Percentiles rank a stretch among this genome's conserved stretches.
phyloP scores from a whole-genome alignment of 331 rosid species.

The Cydonia oblonga region DNA sequence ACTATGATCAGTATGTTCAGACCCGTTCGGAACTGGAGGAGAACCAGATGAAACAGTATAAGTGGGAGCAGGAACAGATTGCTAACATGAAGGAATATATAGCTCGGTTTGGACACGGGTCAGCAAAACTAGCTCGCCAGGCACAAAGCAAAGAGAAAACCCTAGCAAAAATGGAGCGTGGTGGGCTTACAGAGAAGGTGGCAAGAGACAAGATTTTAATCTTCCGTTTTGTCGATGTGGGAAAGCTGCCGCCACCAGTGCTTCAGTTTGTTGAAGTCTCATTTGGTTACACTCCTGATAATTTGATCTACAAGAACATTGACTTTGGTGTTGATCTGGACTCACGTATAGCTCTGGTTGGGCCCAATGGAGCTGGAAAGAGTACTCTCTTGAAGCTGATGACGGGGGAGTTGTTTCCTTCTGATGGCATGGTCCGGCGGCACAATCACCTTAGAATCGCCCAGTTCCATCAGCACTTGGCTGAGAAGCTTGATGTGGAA shows the following conservation, averaged over 20 bases:
- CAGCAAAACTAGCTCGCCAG: constrained; percentile 96
- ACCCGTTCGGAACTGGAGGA: constrained; percentile 91
- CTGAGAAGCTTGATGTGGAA: constrained; percentile 89
- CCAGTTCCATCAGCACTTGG: constrained; percentile 88
- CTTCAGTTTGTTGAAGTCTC: constrained; percentile 92
- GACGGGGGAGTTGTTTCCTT: constrained; percentile 82
- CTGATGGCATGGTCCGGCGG: constrained; percentile 94
- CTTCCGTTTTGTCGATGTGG: constrained; percentile 91
- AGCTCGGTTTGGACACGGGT: constrained; percentile 99
- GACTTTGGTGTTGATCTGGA: constrained; percentile 96
- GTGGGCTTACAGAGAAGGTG: constrained; percentile 94
- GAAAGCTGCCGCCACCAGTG: constrained; percentile 98
- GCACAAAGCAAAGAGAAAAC: constrained; percentile 99
- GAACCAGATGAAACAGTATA: constrained; percentile 97
- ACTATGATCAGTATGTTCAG: constrained; percentile 93
- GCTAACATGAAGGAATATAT: constrained; percentile 88
- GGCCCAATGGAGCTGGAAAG: constrained; percentile 99
- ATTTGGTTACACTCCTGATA: constrained; percentile 90
- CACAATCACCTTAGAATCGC: constrained; percentile 97
- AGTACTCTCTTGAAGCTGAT: constrained; percentile 93
- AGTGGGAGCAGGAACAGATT: constrained; percentile 98
- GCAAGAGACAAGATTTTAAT: constrained; percentile 63
- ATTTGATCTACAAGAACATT: constrained; percentile 70
- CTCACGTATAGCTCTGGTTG: constrained; percentile 88
- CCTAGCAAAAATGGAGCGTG: constrained; percentile 94